A percentile compares a stretch with the other conserved stretches of the same genome.
These are phyloP conservation scores for Exophiala oligosperma DNA, from an alignment of 2,329 filamentous ascomycete genomes.

Conservation along the genomic window DNA sequence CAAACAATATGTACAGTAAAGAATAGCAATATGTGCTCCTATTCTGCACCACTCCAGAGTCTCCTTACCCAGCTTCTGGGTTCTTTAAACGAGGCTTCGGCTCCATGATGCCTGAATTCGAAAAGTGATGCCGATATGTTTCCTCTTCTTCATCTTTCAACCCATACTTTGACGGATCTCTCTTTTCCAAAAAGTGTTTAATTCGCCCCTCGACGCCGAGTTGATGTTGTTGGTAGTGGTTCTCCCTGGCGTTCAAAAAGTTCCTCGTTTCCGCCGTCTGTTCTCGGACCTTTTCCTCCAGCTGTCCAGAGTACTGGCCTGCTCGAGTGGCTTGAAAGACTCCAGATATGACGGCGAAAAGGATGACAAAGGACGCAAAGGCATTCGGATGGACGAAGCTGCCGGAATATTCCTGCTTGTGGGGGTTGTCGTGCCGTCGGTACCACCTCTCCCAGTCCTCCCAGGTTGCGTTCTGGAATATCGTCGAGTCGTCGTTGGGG, in stretches of 20 bases:
- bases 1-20: slow-evolving; percentile 12
- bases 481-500: slow-evolving; percentile 44
- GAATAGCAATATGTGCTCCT: too few relatives aligned
- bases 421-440: slow-evolving; percentile 49
- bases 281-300: slow-evolving; percentile 67
- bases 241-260: slow-evolving; percentile 34
- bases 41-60: neutral
- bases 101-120: slow-evolving; percentile 3
- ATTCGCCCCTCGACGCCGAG: slow-evolving; percentile 65
- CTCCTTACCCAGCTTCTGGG: neutral
- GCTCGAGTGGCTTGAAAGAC: slow-evolving; percentile 72
- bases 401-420: slow-evolving; percentile 46
- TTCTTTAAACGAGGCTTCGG: slow-evolving; percentile 12
- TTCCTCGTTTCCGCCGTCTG: slow-evolving; percentile 65
- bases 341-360: slow-evolving; percentile 68
- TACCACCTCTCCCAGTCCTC: slow-evolving; percentile 94
- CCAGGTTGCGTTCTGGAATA: slow-evolving; percentile 84
- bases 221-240: slow-evolving; percentile 59
- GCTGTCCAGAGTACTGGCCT: slow-evolving; percentile 59
- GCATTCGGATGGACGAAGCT: slow-evolving; percentile 74
- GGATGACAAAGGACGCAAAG: slow-evolving; percentile 72
- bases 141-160: slow-evolving; percentile 45
- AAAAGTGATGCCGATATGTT: slow-evolving; percentile 38
- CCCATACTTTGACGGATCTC: slow-evolving; percentile 58
- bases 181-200: slow-evolving; percentile 71